Evolutionary conservation across 495 filamentous ascomycete species (phyloP), one percentile per base, ranked within the genome.

Genomic region (Tuber aestivum): DNA sequence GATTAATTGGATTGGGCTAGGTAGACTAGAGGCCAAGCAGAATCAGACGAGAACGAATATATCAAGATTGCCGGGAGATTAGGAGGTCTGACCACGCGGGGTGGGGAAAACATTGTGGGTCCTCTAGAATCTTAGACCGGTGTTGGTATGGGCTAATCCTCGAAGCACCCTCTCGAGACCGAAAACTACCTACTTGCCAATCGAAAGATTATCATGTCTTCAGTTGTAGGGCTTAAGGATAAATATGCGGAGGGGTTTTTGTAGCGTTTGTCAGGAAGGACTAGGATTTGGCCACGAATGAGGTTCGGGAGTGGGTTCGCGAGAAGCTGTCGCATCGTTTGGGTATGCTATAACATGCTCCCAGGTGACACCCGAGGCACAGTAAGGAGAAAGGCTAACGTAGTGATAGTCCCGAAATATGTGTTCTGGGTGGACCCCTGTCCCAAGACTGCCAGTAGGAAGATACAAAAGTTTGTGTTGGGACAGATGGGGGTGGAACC

Each of bases 391-490:
- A 41, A 40, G 35, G 32, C 69, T 76, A n/a, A 56, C n/a, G 38
- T 69, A 78, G 16, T 68, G 32, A 23, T 76, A 87, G 93, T 93
- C 72, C 95, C 95, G 0, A 97, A 94, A 83, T 89, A 96, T 83
- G 90, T 97, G 42, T 97, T 97, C 84, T 97, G 92, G 87, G 86
- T 92, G 2, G 88, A 90, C 0, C 86, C 88, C 14, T 95, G 92
- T 80, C 95, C 95, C 12, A 97, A 97, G 87, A 99, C 95, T 35
- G 92, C 93, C 32, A 97, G 93, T 83, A 95, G 95, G 42, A 99
- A 99, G 87, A 95, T 99, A 65, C 93, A 97, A 86, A 97, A 97
- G 84, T 97, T 92, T 84, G 96, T 92, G 83, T 85, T 99, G 80
- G 89, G 88, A 83, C 91, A 94, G 56, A 83, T 86, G 79, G 92